Percentiles rank a stretch among this genome's conserved stretches.
These are phyloP conservation scores for Penicillium taxi DNA, from an alignment of 495 filamentous ascomycete species.

Conservation along the genomic window DNA sequence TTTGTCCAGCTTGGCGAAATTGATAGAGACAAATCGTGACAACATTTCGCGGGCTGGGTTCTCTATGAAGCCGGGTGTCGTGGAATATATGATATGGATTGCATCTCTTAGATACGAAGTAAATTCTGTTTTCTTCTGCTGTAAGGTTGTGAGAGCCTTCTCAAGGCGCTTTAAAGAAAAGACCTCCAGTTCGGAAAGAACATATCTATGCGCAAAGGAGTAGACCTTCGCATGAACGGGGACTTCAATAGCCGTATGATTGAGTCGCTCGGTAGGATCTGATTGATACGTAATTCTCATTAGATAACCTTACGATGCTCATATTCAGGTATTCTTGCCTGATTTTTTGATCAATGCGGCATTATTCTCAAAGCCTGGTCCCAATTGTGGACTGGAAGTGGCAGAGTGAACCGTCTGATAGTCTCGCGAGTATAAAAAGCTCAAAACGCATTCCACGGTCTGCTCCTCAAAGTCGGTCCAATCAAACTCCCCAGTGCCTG, in stretches of 20 bases:
- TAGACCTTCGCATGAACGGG: slow-evolving; percentile 6
- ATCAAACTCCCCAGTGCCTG: slow-evolving; percentile 1
- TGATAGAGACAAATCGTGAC: slow-evolving; percentile 4
- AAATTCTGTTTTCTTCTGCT: background rate
- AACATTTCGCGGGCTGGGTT: slow-evolving; percentile 4
- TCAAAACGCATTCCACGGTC: slow-evolving; percentile 9
- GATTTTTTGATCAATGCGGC: background rate
- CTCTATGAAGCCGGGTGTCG: background rate
- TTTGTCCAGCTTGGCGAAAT: background rate
- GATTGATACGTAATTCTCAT: background rate
- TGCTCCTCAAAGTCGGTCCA: slow-evolving; percentile 9
- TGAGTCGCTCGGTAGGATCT: background rate
- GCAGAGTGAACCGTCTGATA: background rate
- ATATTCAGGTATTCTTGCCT: too few species aligned
- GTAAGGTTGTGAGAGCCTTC: background rate
- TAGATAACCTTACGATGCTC: background rate
- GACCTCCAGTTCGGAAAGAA: background rate
- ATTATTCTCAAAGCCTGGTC: background rate
- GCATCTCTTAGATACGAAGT: slow-evolving; percentile 2
- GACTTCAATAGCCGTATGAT: background rate
- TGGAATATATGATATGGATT: slow-evolving; percentile 4
- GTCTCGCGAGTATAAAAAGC: slow-evolving; percentile 7
- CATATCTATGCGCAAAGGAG: slow-evolving; percentile 1
- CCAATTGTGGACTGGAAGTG: too few species aligned
- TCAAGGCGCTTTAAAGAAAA: slow-evolving; percentile 1